These are phyloP conservation scores for Saitozyma sp. DNA, from an alignment of 768 basidiomycete species.

Conservation along the genomic window DNA sequence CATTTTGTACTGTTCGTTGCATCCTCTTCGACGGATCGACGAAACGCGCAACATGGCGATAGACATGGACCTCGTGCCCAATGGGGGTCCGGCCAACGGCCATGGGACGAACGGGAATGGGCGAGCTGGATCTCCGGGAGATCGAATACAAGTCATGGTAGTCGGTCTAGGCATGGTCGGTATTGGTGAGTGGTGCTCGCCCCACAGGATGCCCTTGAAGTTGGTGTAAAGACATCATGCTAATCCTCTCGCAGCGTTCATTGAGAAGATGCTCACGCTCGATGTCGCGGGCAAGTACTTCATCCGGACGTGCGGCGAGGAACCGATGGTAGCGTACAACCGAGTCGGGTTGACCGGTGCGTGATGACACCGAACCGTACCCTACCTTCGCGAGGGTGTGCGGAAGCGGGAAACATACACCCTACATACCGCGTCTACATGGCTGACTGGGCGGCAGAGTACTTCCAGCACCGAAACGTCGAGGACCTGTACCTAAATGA, in stretches of 20 bases:
- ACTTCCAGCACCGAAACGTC: constrained; percentile 64
- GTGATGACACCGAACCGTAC: neutral
- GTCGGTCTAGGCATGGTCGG: constrained; percentile 68
- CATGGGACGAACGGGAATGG: no score
- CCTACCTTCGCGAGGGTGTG: neutral
- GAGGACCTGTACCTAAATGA: constrained; percentile 65
- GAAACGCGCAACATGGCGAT: no score
- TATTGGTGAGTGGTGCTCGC: constrained; percentile 48
- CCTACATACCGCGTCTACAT: no score
- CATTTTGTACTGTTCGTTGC: no score
- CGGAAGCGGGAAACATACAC: neutral
- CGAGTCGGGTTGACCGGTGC: constrained; percentile 54
- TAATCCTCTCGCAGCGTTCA: no score
- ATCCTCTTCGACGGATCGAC: no score
- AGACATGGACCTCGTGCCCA: no score
- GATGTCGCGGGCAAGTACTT: constrained; percentile 60
- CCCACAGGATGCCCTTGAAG: no score
- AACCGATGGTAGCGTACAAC: constrained; percentile 50
- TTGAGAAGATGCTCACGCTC: constrained; percentile 66
- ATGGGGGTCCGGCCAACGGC: no score
- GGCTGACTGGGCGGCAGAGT: constrained; percentile 51
- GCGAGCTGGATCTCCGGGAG: neutral
- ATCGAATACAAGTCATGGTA: constrained; percentile 47
- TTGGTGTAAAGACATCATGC: no score
- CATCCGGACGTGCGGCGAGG: constrained; percentile 66